These are phyloP conservation scores for Yamadazyma trypodendri DNA, from an alignment of 1,139 yeast genomes.

Conservation along the genomic window DNA sequence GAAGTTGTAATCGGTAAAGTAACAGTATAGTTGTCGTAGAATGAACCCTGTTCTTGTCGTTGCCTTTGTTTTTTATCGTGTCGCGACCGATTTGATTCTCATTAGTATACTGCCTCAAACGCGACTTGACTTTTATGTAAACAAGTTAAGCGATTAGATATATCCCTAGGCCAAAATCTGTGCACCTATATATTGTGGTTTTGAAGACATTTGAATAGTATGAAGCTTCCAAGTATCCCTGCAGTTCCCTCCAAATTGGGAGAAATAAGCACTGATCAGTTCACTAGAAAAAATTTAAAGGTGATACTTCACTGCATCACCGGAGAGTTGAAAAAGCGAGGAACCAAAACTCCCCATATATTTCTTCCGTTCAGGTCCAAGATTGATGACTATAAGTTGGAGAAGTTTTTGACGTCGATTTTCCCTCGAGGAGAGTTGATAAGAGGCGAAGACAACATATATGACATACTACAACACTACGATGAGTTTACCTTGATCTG, in stretches of 20 bases:
- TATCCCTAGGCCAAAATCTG: too few species aligned
- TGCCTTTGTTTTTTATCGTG: neutral
- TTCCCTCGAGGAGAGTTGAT: slow-evolving; percentile 51
- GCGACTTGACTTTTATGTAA: neutral
- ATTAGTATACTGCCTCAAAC: neutral
- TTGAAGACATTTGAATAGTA: slow-evolving; percentile 6
- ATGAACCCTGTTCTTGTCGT: too few species aligned
- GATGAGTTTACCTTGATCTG: slow-evolving; percentile 72
- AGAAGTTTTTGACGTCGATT: slow-evolving; percentile 48
- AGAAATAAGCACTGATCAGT: slow-evolving; percentile 31
- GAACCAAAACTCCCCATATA: slow-evolving; percentile 60
- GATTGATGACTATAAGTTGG: slow-evolving; percentile 55
- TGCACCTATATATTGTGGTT: too few species aligned
- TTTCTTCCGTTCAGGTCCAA: slow-evolving; percentile 70
- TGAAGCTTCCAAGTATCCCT: slow-evolving; percentile 32
- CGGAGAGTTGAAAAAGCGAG: slow-evolving; percentile 57
- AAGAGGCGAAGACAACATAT: slow-evolving; percentile 32
- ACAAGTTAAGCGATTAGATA: too few species aligned
- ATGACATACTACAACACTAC: slow-evolving; percentile 39
- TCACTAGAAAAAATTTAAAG: slow-evolving; percentile 63
- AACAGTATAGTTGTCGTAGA: too few species aligned
- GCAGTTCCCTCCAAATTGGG: slow-evolving; percentile 9
- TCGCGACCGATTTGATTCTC: neutral
- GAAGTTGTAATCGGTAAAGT: too few species aligned
- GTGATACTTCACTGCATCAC: slow-evolving; percentile 66